phyloP scores from a whole-genome alignment of 179 eudicot genomes.

The Gypsophila paniculata region DNA sequence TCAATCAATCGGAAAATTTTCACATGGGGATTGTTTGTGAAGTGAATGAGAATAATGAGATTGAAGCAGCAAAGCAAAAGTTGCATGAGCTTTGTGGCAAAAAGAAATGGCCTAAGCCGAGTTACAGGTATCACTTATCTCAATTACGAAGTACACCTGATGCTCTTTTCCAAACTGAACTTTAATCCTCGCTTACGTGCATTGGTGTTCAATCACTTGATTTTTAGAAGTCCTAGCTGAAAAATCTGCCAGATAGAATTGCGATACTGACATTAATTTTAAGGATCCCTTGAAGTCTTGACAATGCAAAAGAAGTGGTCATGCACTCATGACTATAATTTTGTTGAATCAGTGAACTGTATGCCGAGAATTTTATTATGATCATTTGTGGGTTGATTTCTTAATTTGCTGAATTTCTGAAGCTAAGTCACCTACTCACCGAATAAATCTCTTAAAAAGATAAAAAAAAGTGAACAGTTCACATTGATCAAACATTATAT shows the following conservation, averaged over 20 bases:
- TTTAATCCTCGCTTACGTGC: neutral
- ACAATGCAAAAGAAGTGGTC: neutral
- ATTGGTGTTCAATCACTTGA: neutral
- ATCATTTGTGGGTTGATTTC: neutral
- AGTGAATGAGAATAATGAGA: constrained; percentile 41
- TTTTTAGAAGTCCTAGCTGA: neutral
- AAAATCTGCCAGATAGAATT: too few species aligned
- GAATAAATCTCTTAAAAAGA: too few species aligned
- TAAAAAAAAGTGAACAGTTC: too few species aligned
- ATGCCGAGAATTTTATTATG: neutral
- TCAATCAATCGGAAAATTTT: constrained; percentile 19
- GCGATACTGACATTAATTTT: too few species aligned
- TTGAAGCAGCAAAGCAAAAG: constrained; percentile 67
- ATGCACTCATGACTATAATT: neutral
- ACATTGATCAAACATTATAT: neutral
- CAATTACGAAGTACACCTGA: neutral
- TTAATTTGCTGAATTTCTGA: neutral
- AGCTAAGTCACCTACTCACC: neutral
- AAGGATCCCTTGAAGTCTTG: neutral
- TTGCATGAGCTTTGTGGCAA: constrained; percentile 58
- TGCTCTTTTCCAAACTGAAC: too few species aligned
- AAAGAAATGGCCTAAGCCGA: constrained; percentile 72
- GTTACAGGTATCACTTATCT: constrained; percentile 46
- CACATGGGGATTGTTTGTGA: constrained; percentile 18
- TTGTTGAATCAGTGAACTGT: neutral